Percentiles rank a stretch among this genome's conserved stretches.
These are phyloP conservation scores for Canariomyces notabilis DNA, from an alignment of 2,329 filamentous ascomycete species.

Conservation along the genomic window DNA sequence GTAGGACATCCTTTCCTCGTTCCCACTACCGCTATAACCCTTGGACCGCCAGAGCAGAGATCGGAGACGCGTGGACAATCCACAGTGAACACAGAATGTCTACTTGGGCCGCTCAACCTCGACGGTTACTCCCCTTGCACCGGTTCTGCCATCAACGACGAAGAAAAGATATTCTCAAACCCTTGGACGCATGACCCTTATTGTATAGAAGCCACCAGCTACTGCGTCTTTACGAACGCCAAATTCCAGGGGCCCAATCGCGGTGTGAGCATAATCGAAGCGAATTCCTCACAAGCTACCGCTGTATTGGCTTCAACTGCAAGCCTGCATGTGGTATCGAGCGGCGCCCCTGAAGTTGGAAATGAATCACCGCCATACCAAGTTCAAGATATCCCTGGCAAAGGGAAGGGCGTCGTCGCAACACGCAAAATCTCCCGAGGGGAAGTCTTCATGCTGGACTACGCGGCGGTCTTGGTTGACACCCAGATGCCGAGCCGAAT, in stretches of 20 bases:
- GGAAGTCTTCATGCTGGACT: constrained; percentile 30
- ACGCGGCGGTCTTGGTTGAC: constrained; percentile 29
- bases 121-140: not conserved
- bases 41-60: not conserved
- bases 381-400: constrained; percentile 28
- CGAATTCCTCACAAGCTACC: not conserved
- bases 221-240: constrained; percentile 26
- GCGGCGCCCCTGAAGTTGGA: not conserved
- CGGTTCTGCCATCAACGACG: not conserved
- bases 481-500: constrained; percentile 21
- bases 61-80: not conserved
- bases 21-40: not conserved
- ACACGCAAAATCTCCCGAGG: constrained; percentile 28
- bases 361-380: constrained; percentile 25
- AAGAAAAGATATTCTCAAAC: constrained; percentile 4
- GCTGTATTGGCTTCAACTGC: not conserved
- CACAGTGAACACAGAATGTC: not conserved
- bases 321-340: not conserved
- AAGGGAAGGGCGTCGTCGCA: constrained; percentile 33
- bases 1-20: too few relatives aligned
- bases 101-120: constrained; percentile 4
- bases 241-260: constrained; percentile 14
- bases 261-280: constrained; percentile 12
- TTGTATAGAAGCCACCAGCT: constrained; percentile 21
- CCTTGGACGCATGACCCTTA: constrained; percentile 28